Evolutionary conservation across 805 yeast species (phyloP), one percentile per base, ranked within the genome.

Genomic region (Kazachstania africana): DNA sequence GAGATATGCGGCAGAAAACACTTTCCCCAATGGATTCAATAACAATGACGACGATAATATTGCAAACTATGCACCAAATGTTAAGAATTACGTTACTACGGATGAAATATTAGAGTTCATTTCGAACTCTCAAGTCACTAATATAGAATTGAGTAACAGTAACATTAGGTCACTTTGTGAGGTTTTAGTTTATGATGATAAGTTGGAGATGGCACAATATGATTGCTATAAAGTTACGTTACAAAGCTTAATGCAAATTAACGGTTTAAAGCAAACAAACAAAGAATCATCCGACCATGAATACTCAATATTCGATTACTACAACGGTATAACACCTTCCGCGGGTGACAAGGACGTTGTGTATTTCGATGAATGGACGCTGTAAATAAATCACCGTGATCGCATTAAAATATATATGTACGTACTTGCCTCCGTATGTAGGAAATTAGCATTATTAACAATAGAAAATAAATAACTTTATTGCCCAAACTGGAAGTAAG

Each of bases 81-180:
- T 76, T 38, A 66, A 69, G 10, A 72, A 70, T 20, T 78, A 70
- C 44, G 85, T 88, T 8, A 70, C 78, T 2, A 63, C 83, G n/a
- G 73, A 72, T 28, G 75, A 78, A 33, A 81, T 91, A 25, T 68
- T 75, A 52, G 75, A 73, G 16, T 88, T 85, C 49, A 83, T 91
- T 23, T 60, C 67, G 9, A 59, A 67, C 12, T 71, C 80, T 24
- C 78, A 79, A 32, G 78, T 91, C 36, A 78, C 95, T 8, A 72
- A 78, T 23, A 87, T 84, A 14, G 95, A 87, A 32, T 66, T 91
- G 36, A 72, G 74, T 3, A 62, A 71, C 14, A 63, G 70, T 23
- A 94, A 91, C 51, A 76, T 91, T 29, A 65, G 85, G 35, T 65
- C 93, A 0, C 61, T 91, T 15, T 84, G 96, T 53, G 93, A 85